phyloP scores from a whole-genome alignment of 257 asterid species.

The Ophiorrhiza pumila region DNA sequence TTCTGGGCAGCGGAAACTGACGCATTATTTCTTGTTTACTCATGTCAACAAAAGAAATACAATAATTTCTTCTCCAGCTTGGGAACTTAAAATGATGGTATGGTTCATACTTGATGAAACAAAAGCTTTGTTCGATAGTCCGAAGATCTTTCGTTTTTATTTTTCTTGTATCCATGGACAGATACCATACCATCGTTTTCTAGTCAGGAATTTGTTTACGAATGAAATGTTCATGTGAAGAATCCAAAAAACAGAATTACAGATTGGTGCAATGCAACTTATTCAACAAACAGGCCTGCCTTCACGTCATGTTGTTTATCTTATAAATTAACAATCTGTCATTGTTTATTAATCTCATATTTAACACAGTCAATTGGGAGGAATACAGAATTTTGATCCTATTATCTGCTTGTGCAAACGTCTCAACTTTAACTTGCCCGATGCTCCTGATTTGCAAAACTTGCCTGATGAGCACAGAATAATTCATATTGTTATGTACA shows the following conservation, averaged over 20 bases:
- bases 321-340: not conserved
- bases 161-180: too few relatives aligned
- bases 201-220: not conserved
- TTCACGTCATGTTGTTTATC: not conserved
- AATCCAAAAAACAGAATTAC: conserved; percentile 6
- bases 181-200: conserved; percentile 3
- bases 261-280: not conserved
- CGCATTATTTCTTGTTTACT: too few relatives aligned
- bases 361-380: not conserved
- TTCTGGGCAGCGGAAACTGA: too few relatives aligned
- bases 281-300: conserved; percentile 11
- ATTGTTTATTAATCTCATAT: not conserved
- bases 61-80: too few relatives aligned
- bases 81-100: too few relatives aligned
- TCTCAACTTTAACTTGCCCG: not conserved
- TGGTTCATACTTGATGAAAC: too few relatives aligned
- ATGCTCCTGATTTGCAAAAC: too few relatives aligned
- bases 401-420: not conserved
- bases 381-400: not conserved
- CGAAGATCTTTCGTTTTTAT: too few relatives aligned
- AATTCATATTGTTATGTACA: too few relatives aligned
- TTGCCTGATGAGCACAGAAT: too few relatives aligned
- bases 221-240: not conserved
- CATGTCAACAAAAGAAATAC: too few relatives aligned
- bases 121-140: too few relatives aligned